These are phyloP conservation scores for Lonicera japonica DNA, from an alignment of 129 eudicot genomes.

Conservation along the genomic window DNA sequence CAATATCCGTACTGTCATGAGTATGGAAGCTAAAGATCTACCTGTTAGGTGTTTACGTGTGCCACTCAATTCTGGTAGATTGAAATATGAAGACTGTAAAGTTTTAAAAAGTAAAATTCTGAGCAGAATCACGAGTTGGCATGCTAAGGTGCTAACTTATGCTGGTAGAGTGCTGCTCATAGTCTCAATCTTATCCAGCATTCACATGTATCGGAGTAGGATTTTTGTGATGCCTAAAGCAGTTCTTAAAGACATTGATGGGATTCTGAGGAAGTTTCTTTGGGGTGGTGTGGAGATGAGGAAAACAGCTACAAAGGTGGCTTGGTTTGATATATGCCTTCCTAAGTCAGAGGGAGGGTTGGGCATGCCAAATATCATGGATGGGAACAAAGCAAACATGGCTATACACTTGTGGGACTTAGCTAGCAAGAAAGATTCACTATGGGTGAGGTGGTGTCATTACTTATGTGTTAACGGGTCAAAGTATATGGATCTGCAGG, in stretches of 20 bases:
- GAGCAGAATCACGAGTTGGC: neutral
- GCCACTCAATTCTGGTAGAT: neutral
- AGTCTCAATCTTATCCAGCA: neutral
- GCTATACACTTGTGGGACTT: neutral
- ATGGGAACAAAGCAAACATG: neutral
- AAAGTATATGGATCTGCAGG: neutral
- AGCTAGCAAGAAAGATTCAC: neutral
- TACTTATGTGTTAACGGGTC: neutral
- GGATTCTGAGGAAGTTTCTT: neutral
- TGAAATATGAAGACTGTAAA: neutral
- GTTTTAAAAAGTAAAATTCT: neutral
- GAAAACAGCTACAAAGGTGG: neutral
- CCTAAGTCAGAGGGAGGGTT: neutral
- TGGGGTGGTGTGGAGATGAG: neutral
- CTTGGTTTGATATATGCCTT: neutral
- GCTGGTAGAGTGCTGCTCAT: neutral
- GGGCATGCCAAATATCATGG: too few species aligned
- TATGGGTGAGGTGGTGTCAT: neutral
- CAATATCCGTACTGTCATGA: too few species aligned
- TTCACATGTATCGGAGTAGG: neutral
- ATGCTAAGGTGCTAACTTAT: neutral
- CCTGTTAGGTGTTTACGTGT: neutral
- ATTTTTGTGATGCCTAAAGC: neutral
- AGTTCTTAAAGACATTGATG: neutral
- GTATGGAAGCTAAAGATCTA: neutral